A percentile compares a stretch with the other conserved stretches of the same genome.
Conservation (phyloP, 257 asterid genomes). For the Rehmannia glutinosa region DNA sequence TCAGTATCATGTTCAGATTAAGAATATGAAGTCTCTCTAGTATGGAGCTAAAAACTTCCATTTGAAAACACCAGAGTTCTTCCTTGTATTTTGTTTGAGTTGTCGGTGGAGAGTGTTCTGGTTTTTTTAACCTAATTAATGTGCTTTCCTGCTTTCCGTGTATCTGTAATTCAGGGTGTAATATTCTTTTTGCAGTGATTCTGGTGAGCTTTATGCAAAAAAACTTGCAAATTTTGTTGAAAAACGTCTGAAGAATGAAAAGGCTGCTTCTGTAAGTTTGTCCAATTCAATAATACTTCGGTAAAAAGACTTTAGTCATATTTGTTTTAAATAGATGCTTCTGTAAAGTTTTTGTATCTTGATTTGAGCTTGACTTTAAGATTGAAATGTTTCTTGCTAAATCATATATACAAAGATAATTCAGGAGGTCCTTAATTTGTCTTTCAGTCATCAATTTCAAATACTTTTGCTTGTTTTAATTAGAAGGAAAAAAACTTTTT, state of each 20-base stretch:
- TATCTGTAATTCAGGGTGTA: conserved; percentile 7
- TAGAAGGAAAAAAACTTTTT: not conserved
- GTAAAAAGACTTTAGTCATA: not conserved
- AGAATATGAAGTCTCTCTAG: conserved; percentile 7
- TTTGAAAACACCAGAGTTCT: not conserved
- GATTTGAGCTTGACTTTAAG: conserved; percentile 9
- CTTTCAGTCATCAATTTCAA: not conserved
- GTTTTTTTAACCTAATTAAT: not conserved
- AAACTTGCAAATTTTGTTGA: conserved; percentile 93
- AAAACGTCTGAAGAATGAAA: conserved; percentile 91
- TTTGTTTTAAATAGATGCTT: not conserved
- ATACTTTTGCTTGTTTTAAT: not conserved
- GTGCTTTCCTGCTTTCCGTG: not conserved
- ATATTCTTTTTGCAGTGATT: conserved; percentile 53
- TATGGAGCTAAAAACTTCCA: not conserved
- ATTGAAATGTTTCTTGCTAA: not conserved
- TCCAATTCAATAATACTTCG: not conserved
- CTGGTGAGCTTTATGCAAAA: conserved; percentile 86
- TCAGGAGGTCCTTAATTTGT: not conserved
- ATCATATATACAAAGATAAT: not conserved
- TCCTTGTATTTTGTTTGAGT: conserved; percentile 8
- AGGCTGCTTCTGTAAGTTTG: conserved; percentile 92
- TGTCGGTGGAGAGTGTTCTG: not conserved
- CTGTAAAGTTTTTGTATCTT: not conserved
- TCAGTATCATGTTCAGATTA: not conserved